These are phyloP conservation scores for Sclerotinia sclerotiorum DNA, from an alignment of 2,329 filamentous ascomycete species.

Conservation along the genomic window DNA sequence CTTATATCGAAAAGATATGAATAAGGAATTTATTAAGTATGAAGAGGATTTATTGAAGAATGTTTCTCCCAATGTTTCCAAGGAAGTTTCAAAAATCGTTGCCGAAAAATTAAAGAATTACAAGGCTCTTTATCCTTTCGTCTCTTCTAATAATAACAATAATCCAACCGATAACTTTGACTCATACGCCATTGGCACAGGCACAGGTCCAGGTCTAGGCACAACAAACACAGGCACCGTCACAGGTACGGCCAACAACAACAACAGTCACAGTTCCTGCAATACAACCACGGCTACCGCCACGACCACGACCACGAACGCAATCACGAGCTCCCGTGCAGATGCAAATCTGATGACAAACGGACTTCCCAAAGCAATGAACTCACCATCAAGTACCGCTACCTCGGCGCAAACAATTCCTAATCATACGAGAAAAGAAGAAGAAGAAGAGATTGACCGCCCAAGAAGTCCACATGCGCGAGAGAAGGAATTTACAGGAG, in stretches of 20 bases:
- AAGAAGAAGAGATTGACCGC: constrained; percentile 38
- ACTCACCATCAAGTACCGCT: constrained; percentile 12
- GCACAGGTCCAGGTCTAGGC: not conserved
- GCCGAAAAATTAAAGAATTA: constrained; percentile 34
- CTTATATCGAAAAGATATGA: constrained; percentile 57
- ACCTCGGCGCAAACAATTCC: constrained; percentile 1
- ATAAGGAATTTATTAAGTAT: constrained; percentile 56
- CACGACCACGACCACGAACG: not conserved
- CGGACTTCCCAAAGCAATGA: constrained; percentile 1
- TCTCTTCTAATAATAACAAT: not conserved
- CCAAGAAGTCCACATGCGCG: constrained; percentile 52
- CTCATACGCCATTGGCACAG: constrained; percentile 28
- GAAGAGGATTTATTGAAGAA: constrained; percentile 52
- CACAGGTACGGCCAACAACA: not conserved
- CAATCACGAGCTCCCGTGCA: constrained; percentile 1
- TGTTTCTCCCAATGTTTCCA: constrained; percentile 49
- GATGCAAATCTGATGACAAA: constrained; percentile 16
- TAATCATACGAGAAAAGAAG: constrained; percentile 8
- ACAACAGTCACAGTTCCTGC: not conserved
- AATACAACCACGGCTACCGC: not conserved
- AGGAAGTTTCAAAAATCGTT: constrained; percentile 48
- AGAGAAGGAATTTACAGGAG: constrained; percentile 59
- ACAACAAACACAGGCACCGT: not conserved
- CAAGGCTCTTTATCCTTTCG: constrained; percentile 33
- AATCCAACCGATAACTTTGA: constrained; percentile 25